Conservation (phyloP, 805 yeast genomes). For the Maudiozyma saulgeensis region DNA sequence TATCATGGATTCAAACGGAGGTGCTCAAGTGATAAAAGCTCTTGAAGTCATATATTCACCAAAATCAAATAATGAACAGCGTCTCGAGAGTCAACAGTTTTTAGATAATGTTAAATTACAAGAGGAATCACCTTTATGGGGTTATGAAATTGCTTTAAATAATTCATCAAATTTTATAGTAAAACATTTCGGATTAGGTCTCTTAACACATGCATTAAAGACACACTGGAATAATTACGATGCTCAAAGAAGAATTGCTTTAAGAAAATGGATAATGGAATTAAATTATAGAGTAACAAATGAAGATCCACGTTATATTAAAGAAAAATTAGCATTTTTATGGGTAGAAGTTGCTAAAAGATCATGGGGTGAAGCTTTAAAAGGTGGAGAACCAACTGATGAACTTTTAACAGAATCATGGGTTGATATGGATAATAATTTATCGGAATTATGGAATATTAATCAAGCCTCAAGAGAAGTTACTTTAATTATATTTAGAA, state of each 20-base stretch:
- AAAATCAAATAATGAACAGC: constrained; percentile 46
- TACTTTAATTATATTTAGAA: constrained; percentile 66
- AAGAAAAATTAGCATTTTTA: constrained; percentile 78
- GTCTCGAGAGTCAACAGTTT: constrained; percentile 52
- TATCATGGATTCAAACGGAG: constrained; percentile 65
- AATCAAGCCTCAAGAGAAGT: constrained; percentile 62
- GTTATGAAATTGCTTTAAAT: constrained; percentile 69
- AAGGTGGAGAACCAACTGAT: constrained; percentile 21
- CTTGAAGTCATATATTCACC: constrained; percentile 66
- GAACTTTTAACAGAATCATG: constrained; percentile 58
- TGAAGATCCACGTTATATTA: constrained; percentile 81
- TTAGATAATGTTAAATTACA: constrained; percentile 67
- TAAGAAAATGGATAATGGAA: constrained; percentile 79
- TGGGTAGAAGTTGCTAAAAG: constrained; percentile 92
- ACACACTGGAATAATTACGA: constrained; percentile 46
- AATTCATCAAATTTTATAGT: constrained; percentile 57
- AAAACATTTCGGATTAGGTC: constrained; percentile 81
- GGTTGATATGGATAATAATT: constrained; percentile 76
- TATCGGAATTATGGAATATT: constrained; percentile 65
- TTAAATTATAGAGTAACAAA: constrained; percentile 49
- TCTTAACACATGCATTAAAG: constrained; percentile 65
- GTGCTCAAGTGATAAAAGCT: constrained; percentile 67
- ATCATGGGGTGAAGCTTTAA: constrained; percentile 75
- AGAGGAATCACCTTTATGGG: constrained; percentile 86
- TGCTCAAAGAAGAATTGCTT: constrained; percentile 49